phyloP scores from a whole-genome alignment of 169 alveolate genomes.

The Plasmodium chabaudi region DNA sequence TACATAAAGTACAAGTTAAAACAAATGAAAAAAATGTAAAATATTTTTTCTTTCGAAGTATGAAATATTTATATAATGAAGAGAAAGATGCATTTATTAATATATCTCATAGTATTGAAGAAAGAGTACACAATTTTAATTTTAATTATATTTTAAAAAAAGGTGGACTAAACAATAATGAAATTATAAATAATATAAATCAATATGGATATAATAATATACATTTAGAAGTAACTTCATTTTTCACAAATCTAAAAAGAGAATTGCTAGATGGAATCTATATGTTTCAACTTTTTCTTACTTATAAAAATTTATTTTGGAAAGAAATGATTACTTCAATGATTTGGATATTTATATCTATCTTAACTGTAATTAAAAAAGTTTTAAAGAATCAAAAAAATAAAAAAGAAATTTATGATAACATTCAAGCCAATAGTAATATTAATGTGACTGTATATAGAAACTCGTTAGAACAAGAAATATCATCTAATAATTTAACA shows the following conservation, averaged over 20 bases:
- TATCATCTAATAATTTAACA: slow-evolving; percentile 82
- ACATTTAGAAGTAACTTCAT: slow-evolving; percentile 76
- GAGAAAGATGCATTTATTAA: slow-evolving; percentile 80
- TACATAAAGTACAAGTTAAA: slow-evolving; percentile 41
- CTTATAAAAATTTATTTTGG: slow-evolving; percentile 84
- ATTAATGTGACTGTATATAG: slow-evolving; percentile 81
- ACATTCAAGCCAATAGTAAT: slow-evolving; percentile 78
- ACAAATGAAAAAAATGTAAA: slow-evolving; percentile 56
- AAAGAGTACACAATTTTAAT: slow-evolving; percentile 78
- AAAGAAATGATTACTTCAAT: slow-evolving; percentile 84
- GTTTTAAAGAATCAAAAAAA: slow-evolving; percentile 82
- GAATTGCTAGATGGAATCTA: slow-evolving; percentile 84
- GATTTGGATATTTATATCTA: slow-evolving; percentile 81
- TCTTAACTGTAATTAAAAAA: slow-evolving; percentile 80
- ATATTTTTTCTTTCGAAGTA: slow-evolving; percentile 69
- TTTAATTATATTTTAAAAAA: slow-evolving; percentile 80
- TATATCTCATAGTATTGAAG: slow-evolving; percentile 76
- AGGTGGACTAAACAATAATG: slow-evolving; percentile 86
- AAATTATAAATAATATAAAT: slow-evolving; percentile 77
- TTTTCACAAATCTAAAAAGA: slow-evolving; percentile 80
- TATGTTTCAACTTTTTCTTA: slow-evolving; percentile 84
- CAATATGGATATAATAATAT: slow-evolving; percentile 82
- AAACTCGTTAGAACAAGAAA: slow-evolving; percentile 80
- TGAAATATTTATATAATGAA: slow-evolving; percentile 80
- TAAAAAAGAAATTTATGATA: slow-evolving; percentile 82